A percentile compares a stretch with the other conserved stretches of the same genome.
Conservation (phyloP, 257 asterid species). For the Gardenia jasminoides region DNA sequence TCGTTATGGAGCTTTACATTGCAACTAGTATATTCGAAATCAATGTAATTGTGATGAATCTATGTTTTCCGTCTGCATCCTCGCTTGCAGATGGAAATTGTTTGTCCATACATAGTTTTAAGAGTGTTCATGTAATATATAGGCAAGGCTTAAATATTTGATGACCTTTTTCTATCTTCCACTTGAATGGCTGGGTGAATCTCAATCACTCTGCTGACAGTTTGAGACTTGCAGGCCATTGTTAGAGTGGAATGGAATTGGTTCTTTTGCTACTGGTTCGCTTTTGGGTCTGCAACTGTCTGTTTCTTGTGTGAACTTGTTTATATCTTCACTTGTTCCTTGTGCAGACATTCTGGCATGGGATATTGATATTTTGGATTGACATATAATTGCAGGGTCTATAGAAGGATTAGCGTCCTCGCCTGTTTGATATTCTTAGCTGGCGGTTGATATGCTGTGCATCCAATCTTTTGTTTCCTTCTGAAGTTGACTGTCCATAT, state of each 20-base stretch:
- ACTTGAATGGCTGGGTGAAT: slow-evolving; percentile 20
- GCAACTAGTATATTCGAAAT: background rate
- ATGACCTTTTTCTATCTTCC: background rate
- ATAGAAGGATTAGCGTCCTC: slow-evolving; percentile 98
- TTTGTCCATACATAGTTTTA: background rate
- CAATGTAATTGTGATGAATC: no score
- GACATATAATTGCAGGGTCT: slow-evolving; percentile 98
- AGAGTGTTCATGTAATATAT: background rate
- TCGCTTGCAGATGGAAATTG: no score
- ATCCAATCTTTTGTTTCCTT: slow-evolving; percentile 87
- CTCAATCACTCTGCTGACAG: slow-evolving; percentile 17
- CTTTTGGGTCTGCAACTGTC: slow-evolving; percentile 28
- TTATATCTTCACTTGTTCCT: slow-evolving; percentile 36
- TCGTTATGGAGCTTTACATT: background rate
- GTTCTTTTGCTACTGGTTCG: slow-evolving; percentile 19
- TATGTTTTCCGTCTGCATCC: background rate
- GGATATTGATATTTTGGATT: slow-evolving; percentile 91
- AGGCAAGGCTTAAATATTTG: background rate
- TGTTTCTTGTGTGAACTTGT: slow-evolving; percentile 27
- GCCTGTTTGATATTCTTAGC: slow-evolving; percentile 86
- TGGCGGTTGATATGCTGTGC: slow-evolving; percentile 99
- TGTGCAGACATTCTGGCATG: slow-evolving; percentile 49
- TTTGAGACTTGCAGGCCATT: slow-evolving; percentile 15
- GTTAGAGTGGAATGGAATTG: slow-evolving; percentile 16
- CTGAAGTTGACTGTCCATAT: slow-evolving; percentile 63